These are phyloP conservation scores for Binderoboletus segoi DNA, from an alignment of 1,284 basidiomycete species.

Conservation along the genomic window DNA sequence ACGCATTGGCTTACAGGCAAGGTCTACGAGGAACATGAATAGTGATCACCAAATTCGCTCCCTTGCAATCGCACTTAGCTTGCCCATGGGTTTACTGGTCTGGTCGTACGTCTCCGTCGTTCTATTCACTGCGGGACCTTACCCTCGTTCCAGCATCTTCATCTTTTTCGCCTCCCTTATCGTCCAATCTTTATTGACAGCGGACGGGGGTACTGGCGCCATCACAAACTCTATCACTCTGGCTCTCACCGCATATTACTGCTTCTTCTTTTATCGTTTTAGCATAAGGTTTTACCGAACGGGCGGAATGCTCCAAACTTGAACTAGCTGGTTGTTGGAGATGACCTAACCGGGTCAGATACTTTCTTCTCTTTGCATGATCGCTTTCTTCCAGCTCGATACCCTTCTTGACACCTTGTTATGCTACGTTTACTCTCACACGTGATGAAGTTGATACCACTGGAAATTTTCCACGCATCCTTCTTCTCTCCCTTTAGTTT, in stretches of 20 bases:
- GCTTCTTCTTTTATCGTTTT: too few relatives aligned
- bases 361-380: too few relatives aligned
- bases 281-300: too few relatives aligned
- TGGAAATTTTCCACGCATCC: background rate
- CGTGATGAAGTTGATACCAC: too few relatives aligned
- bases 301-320: too few relatives aligned
- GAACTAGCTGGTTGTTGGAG: too few relatives aligned
- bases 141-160: background rate
- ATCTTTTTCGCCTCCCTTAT: background rate
- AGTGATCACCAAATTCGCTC: background rate
- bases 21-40: too few relatives aligned
- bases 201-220: too few relatives aligned
- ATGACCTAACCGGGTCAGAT: too few relatives aligned
- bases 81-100: constrained; percentile 2
- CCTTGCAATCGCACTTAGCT: constrained; percentile 5
- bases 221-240: too few relatives aligned
- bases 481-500: background rate
- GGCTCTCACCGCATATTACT: too few relatives aligned
- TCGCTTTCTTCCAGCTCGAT: background rate
- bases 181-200: too few relatives aligned
- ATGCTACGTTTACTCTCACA: background rate
- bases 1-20: background rate
- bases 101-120: constrained; percentile 2
- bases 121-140: background rate
- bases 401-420: background rate